Evolutionary conservation across 257 asterid genomes (phyloP).

Genomic region (Rubia yunnanensis): DNA sequence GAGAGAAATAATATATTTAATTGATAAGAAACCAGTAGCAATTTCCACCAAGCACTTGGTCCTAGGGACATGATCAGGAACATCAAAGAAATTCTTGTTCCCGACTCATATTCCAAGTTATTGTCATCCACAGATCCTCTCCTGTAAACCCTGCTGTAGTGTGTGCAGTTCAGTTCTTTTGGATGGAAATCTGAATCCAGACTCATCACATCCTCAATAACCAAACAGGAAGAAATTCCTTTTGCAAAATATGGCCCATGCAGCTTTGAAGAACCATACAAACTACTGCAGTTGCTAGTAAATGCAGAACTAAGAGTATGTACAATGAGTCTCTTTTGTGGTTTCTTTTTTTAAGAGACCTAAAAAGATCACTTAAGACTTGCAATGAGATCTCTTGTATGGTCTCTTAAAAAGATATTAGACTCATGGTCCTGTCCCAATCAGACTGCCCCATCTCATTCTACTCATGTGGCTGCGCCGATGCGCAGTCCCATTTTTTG

Average conservation of each 20-base stretch:
- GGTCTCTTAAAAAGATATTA: no score
- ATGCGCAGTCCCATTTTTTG: no score
- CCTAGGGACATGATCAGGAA: conserved; percentile 53
- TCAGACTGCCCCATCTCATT: no score
- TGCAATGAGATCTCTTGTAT: no score
- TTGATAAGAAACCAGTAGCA: no score
- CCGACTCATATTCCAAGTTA: conserved; percentile 12
- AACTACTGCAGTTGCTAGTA: conserved; percentile 8
- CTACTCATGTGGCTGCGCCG: no score
- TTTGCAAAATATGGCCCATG: neutral
- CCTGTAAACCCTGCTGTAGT: conserved; percentile 28
- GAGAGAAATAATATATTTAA: no score
- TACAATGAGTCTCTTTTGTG: no score
- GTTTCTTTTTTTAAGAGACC: no score
- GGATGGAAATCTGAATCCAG: conserved; percentile 23
- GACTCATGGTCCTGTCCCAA: no score
- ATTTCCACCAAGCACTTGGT: no score
- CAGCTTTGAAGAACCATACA: conserved; percentile 1
- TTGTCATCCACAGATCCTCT: neutral
- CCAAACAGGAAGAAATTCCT: conserved; percentile 18
- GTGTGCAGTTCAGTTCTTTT: conserved; percentile 30
- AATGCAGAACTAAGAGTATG: neutral
- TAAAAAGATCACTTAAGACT: no score
- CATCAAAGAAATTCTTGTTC: conserved; percentile 40
- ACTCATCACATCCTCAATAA: conserved; percentile 20